These are phyloP conservation scores for Dryas alaskensis DNA, from an alignment of 306 rosid species.

Conservation along the genomic window DNA sequence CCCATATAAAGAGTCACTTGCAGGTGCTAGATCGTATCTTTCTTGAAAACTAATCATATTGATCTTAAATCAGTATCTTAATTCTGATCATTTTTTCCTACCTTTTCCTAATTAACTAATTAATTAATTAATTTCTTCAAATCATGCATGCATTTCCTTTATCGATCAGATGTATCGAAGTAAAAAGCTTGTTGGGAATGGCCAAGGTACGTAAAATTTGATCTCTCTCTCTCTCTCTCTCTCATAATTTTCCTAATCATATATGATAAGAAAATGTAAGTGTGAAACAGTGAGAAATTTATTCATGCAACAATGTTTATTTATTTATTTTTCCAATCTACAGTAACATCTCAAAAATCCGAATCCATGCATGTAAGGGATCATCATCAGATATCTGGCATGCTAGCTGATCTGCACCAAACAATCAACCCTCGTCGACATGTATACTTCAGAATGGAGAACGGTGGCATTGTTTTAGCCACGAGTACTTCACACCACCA, in stretches of 20 bases:
- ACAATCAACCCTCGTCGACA: background rate
- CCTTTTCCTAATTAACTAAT: background rate
- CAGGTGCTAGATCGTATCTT: constrained; percentile 44
- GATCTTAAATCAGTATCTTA: background rate
- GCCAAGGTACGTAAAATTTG: constrained; percentile 55
- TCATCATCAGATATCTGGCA: constrained; percentile 28
- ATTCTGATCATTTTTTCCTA: background rate
- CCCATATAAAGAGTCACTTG: constrained; percentile 94
- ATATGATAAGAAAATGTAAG: too few relatives aligned
- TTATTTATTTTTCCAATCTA: too few relatives aligned
- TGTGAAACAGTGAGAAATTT: background rate
- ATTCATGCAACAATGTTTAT: background rate
- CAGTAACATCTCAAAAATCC: constrained; percentile 40
- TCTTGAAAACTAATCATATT: background rate
- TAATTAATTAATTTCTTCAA: background rate
- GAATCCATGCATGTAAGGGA: constrained; percentile 44
- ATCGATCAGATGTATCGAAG: constrained; percentile 76
- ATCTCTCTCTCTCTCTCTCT: background rate
- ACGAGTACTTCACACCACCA: background rate
- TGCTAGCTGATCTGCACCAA: background rate
- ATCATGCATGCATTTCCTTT: background rate
- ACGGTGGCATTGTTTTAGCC: background rate
- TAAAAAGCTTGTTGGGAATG: constrained; percentile 81
- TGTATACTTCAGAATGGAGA: background rate
- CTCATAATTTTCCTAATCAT: too few relatives aligned